phyloP scores from a whole-genome alignment of 257 asterid species.

The Salvia miltiorrhiza region DNA sequence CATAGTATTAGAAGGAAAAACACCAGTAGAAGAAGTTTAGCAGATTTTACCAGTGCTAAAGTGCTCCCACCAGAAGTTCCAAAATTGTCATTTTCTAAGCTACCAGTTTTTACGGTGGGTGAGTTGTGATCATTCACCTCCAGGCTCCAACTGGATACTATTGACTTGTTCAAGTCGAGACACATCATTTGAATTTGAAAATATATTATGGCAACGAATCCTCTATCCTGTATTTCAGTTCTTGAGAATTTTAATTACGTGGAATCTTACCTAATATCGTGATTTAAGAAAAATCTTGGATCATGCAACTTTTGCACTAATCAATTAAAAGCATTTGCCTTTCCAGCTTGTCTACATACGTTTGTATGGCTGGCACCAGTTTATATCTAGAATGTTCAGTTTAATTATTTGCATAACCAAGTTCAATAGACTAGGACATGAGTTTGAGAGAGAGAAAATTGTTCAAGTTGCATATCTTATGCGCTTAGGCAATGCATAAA shows the following conservation, averaged over 20 bases:
- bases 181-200: slow-evolving; percentile 44
- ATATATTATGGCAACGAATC: too few species aligned
- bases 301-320: slow-evolving; percentile 1
- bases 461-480: not conserved
- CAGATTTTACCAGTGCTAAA: slow-evolving; percentile 53
- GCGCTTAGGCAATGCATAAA: not conserved
- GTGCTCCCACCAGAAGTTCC: slow-evolving; percentile 48
- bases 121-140: slow-evolving; percentile 44
- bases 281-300: slow-evolving; percentile 10
- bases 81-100: slow-evolving; percentile 49
- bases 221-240: too few species aligned
- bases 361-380: slow-evolving; percentile 18
- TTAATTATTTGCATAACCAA: not conserved
- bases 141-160: slow-evolving; percentile 45
- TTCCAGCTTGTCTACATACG: slow-evolving; percentile 11
- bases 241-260: too few species aligned
- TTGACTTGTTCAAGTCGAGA: slow-evolving; percentile 49
- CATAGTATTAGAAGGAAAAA: too few species aligned
- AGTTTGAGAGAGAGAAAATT: not conserved
- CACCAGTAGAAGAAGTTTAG: not conserved
- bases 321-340: not conserved
- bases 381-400: not conserved
- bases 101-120: slow-evolving; percentile 37
- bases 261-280: too few species aligned
- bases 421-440: not conserved